Percentiles rank a stretch among this genome's conserved stretches.
Evolutionary conservation across 148 eudicot genomes (phyloP).

Genomic region (Silene latifolia): DNA sequence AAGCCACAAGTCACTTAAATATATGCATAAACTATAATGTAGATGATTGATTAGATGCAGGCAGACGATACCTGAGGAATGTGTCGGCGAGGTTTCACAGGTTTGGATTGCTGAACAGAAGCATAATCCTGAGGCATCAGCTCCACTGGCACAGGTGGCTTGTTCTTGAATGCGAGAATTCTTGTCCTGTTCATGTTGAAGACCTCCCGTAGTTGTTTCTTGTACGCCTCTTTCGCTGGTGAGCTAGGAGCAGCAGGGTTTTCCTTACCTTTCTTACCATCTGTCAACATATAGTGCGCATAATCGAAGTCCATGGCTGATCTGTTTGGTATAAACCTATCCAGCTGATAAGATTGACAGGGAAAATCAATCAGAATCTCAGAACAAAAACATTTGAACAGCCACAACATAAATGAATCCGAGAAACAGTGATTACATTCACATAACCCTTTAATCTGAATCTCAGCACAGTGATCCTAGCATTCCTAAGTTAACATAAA

Average conservation of each 20-base stretch:
- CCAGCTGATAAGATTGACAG: slow-evolving; percentile 46
- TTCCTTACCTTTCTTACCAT: slow-evolving; percentile 73
- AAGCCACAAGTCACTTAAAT: too few species aligned
- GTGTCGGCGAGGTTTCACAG: slow-evolving; percentile 61
- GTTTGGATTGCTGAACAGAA: slow-evolving; percentile 53
- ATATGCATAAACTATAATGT: too few species aligned
- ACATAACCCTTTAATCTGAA: not conserved
- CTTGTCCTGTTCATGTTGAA: slow-evolving; percentile 87
- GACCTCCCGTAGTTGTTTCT: slow-evolving; percentile 73
- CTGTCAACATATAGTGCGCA: slow-evolving; percentile 85
- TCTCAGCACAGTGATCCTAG: not conserved
- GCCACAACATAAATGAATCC: not conserved
- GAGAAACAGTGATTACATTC: not conserved
- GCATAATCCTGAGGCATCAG: slow-evolving; percentile 47
- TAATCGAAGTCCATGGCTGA: slow-evolving; percentile 91
- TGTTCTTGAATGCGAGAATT: slow-evolving; percentile 91
- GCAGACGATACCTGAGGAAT: slow-evolving; percentile 72
- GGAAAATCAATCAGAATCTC: not conserved
- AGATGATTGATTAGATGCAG: too few species aligned
- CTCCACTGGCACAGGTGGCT: slow-evolving; percentile 70
- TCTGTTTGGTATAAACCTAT: slow-evolving; percentile 87
- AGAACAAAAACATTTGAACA: not conserved
- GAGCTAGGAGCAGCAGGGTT: slow-evolving; percentile 56
- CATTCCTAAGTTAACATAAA: not conserved
- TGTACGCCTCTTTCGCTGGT: slow-evolving; percentile 83